Evolutionary conservation across 495 filamentous ascomycete genomes (phyloP).

Genomic region (Xylaria longipes): DNA sequence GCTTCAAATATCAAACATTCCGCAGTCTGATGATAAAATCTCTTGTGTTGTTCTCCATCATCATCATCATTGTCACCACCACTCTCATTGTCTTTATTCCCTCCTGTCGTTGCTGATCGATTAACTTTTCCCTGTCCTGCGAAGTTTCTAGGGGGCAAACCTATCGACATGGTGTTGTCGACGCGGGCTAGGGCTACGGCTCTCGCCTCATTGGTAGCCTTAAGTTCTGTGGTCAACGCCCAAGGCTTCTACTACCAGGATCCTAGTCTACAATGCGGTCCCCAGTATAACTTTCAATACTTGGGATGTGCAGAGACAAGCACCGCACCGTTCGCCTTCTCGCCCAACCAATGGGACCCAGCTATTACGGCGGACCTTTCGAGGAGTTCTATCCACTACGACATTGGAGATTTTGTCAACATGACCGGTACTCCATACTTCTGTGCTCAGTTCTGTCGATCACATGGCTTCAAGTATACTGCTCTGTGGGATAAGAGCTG

Average conservation of each 20-base stretch:
- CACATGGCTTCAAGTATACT: slow-evolving; percentile 38
- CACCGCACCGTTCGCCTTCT: slow-evolving; percentile 22
- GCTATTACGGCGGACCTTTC: slow-evolving; percentile 14
- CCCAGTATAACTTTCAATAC: slow-evolving; percentile 31
- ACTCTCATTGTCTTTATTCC: slow-evolving; percentile 13
- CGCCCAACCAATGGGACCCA: slow-evolving; percentile 23
- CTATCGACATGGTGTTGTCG: slow-evolving; percentile 36
- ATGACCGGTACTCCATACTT: slow-evolving; percentile 34
- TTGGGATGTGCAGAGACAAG: slow-evolving; percentile 34
- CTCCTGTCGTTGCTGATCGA: background rate
- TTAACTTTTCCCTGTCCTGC: background rate
- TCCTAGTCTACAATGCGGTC: slow-evolving; percentile 21
- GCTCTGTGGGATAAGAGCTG: slow-evolving; percentile 31
- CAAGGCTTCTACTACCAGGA: slow-evolving; percentile 32
- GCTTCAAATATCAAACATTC: slow-evolving; percentile 27
- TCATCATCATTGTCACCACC: slow-evolving; percentile 22
- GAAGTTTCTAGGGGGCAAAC: background rate
- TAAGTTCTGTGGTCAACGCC: slow-evolving; percentile 32
- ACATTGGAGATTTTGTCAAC: slow-evolving; percentile 31
- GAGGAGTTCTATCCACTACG: slow-evolving; percentile 30
- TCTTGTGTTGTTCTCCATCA: slow-evolving; percentile 2
- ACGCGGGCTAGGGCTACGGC: slow-evolving; percentile 31
- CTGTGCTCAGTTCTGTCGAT: slow-evolving; percentile 37
- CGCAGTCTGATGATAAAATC: slow-evolving; percentile 1
- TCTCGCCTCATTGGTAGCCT: slow-evolving; percentile 35